Conservation (phyloP, 2,329 filamentous ascomycete species). For the Cadophora luteo-olivacea region DNA sequence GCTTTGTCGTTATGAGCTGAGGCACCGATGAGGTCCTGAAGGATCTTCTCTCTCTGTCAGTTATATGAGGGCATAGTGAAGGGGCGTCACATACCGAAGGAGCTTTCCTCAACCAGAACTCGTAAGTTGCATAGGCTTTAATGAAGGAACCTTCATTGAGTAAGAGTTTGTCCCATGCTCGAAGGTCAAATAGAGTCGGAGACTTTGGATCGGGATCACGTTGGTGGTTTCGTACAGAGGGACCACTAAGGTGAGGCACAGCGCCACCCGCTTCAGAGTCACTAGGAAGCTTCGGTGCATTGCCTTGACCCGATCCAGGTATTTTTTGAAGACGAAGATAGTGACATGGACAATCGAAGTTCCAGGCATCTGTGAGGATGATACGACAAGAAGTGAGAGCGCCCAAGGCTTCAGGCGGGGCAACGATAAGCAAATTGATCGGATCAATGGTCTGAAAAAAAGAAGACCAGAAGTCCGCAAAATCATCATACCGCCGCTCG, state of each 20-base stretch:
- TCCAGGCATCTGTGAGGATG: slow-evolving; percentile 64
- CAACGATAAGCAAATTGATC: slow-evolving; percentile 60
- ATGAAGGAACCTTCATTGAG: slow-evolving; percentile 80
- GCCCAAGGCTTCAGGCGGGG: slow-evolving; percentile 67
- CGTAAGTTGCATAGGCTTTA: slow-evolving; percentile 69
- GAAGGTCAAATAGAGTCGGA: slow-evolving; percentile 34
- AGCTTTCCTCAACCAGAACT: slow-evolving; percentile 71
- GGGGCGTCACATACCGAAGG: slow-evolving; percentile 44
- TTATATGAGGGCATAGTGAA: not conserved
- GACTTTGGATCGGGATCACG: slow-evolving; percentile 2
- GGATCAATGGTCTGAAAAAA: slow-evolving; percentile 62
- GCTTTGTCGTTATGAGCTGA: slow-evolving; percentile 48
- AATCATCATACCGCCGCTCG: slow-evolving; percentile 19
- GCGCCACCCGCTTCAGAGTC: not conserved
- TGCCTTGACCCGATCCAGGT: not conserved
- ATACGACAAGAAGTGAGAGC: slow-evolving; percentile 63
- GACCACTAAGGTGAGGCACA: not conserved
- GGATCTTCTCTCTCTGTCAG: slow-evolving; percentile 52
- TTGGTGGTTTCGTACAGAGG: not conserved
- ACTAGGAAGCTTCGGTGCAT: too few relatives aligned
- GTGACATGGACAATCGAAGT: slow-evolving; percentile 68
- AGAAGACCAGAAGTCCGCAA: slow-evolving; percentile 57
- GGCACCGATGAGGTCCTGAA: slow-evolving; percentile 57
- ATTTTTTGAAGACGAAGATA: slow-evolving; percentile 55
- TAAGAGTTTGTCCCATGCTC: slow-evolving; percentile 66